phyloP scores from a whole-genome alignment of 164 flowering plant genomes.

The Saururus chinensis region DNA sequence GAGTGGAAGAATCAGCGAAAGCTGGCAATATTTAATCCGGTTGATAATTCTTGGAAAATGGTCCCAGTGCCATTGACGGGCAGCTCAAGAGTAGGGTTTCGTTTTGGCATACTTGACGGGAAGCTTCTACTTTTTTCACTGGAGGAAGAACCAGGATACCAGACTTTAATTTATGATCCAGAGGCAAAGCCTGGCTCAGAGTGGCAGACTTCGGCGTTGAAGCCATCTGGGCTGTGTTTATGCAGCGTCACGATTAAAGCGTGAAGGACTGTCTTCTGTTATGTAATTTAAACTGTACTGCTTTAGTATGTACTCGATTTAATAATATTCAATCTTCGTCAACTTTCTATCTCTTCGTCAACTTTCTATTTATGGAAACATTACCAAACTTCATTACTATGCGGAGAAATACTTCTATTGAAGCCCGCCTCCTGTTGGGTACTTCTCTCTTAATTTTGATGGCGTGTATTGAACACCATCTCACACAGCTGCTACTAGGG shows the following conservation, averaged over 20 bases:
- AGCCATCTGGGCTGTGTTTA: conserved; percentile 58
- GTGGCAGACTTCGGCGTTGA: conserved; percentile 62
- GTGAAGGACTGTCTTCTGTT: conserved; percentile 15
- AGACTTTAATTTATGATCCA: conserved; percentile 59
- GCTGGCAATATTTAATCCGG: conserved; percentile 52
- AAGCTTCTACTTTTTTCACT: conserved; percentile 69
- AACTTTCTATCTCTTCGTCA: too few relatives aligned
- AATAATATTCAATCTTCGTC: too few relatives aligned
- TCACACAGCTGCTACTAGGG: too few relatives aligned
- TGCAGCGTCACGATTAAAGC: conserved; percentile 75
- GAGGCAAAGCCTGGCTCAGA: conserved; percentile 60
- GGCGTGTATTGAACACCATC: too few relatives aligned
- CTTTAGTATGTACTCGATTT: too few relatives aligned
- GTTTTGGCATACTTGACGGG: conserved; percentile 67
- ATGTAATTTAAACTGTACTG: neutral
- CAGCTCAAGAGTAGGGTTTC: conserved; percentile 62
- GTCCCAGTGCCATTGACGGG: conserved; percentile 71
- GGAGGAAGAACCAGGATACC: conserved; percentile 35
- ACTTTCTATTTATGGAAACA: too few relatives aligned
- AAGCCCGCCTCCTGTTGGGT: too few relatives aligned
- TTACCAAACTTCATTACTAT: too few relatives aligned
- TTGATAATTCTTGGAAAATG: conserved; percentile 66
- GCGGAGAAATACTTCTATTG: too few relatives aligned
- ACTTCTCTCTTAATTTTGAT: too few relatives aligned
- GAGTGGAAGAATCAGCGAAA: conserved; percentile 92